These are phyloP conservation scores for Magnaporthiopsis poae DNA, from an alignment of 2,329 filamentous ascomycete genomes.

Conservation along the genomic window DNA sequence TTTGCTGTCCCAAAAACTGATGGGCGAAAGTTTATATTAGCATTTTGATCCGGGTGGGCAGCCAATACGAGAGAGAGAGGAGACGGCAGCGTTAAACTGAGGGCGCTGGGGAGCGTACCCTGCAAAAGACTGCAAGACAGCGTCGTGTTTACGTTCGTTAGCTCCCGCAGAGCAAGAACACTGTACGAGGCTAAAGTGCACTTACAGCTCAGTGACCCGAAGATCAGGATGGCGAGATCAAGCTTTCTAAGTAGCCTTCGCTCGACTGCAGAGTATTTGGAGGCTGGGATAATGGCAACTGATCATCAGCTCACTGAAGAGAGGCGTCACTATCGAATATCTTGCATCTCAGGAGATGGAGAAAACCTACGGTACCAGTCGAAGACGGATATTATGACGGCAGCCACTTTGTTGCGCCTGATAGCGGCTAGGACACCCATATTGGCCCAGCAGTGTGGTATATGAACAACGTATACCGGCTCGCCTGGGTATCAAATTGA, in stretches of 20 bases:
- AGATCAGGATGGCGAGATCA: slow-evolving; percentile 8
- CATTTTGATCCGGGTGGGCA: no score
- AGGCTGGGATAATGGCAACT: background rate
- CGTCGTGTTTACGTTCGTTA: background rate
- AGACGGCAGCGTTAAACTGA: background rate
- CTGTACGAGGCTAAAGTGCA: background rate
- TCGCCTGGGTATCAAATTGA: background rate
- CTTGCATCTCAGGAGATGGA: no score
- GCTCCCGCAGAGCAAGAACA: background rate
- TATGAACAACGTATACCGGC: background rate
- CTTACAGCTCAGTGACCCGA: slow-evolving; percentile 8
- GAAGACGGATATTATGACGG: slow-evolving; percentile 7
- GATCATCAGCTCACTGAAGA: background rate
- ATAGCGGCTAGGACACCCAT: slow-evolving; percentile 1
- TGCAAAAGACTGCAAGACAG: slow-evolving; percentile 1
- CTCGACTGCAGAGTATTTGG: background rate
- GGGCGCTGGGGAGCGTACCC: background rate
- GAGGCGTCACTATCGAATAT: background rate
- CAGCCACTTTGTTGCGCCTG: slow-evolving; percentile 4
- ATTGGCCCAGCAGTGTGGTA: background rate
- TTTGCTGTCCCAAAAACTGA: slow-evolving; percentile 7
- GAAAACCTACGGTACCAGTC: slow-evolving; percentile 5
- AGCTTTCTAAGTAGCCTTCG: slow-evolving; percentile 5
- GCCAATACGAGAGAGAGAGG: background rate
- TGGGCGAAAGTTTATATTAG: background rate